Base-by-base conservation (phyloP, 2,329 filamentous ascomycete genomes). In the Xylariales sp. region DNA sequence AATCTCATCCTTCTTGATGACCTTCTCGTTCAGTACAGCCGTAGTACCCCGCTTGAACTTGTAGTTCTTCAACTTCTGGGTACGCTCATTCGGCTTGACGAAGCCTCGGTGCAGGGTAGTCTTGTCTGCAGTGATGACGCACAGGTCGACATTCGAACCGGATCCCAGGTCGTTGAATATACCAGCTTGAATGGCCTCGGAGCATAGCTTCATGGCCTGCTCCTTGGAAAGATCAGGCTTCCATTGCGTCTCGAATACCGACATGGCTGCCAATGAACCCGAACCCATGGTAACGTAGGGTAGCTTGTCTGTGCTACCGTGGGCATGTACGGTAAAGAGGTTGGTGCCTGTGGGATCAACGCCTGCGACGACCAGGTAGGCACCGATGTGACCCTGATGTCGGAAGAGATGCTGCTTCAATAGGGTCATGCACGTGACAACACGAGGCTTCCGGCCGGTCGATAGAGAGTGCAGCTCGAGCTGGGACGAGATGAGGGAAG, bases 231-330 rank as follows among this genome's bases (percentile, higher is more conserved):
- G 65, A 46, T 81, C 70, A 6, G 80, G 71, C 76, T 90, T 88
- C 94, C 94, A 98, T 68, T 84, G 83, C 37, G 90, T 94, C 75
- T 98, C 93, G 61, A 98, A 98, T 38, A 98, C 86, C 22, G 87
- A 88, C 93, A 98, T 98, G 61, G 93, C 93, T 20, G 93, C 93
- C 52, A 98, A 74, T 35, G 88, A 95, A 50, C 93, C 93, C 18
- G 87, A 95, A 41, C 93, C 93, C 93, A 98, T 98, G 51, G 94
- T 98, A 53, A 98, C 94, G 66, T 98, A 98, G 38, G 93, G 93
- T 36, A 98, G 83, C 75, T 97, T 98, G 73, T 98, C 93, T 47
- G 93, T 98, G 58, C 86, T 93, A 52, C 94, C 93, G 74, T 98
- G 94, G 46, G 93, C 93, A 70, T 98, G 93, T 31, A 98, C 93